Evolutionary conservation across 1,284 basidiomycete species (phyloP), one percentile per base, ranked within the genome.

Genomic region (Ganoderma boninense): DNA sequence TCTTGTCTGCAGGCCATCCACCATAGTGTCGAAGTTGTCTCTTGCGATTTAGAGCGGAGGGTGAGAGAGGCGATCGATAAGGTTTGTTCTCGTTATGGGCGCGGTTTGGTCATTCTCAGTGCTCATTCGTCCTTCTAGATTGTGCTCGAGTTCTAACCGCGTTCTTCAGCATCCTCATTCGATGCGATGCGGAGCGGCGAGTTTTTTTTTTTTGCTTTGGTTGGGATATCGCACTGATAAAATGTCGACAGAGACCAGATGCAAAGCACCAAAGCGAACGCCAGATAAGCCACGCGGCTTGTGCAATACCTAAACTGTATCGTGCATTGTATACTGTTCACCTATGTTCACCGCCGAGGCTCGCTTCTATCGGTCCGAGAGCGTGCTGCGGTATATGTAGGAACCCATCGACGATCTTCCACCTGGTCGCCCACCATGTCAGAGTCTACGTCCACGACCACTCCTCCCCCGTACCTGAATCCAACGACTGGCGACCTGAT

Each of bases 401-500:
- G 38, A 38, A 29, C 26, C 26, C 2, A 6, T 6, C 14, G 6
- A 18, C 16, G 16, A 35, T 18, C 29, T 35, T 35, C 56, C 16
- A 35, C 56, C 32, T 2, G 32, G 26, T 57, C 14, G 18, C 32
- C 14, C 56, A 57, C 8, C 16, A 32, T 35, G 32, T 35, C n/a
- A 62, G 42, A 20, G 23, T 62, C 61, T 29, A 35, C 61, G 18
- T 8, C 42, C 4, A 23, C 4, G 10, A 13, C 4, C 42, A n/a
- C 61, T 26, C 7, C 14, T 29, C 61, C 42, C 6, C 26, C 61
- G 11, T 69, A 40, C 49, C 52, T 26, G 20, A 26, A 65, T 26
- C n/a, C 52, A 18, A 1, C 35, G 11, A 44, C 32, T 1, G 68
- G 62, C 26, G 72, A 77, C 77, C 71, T 76, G 73, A 79, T 80